Evolutionary conservation across 495 filamentous ascomycete species (phyloP).

Genomic region (Podospora pseudopauciseta): DNA sequence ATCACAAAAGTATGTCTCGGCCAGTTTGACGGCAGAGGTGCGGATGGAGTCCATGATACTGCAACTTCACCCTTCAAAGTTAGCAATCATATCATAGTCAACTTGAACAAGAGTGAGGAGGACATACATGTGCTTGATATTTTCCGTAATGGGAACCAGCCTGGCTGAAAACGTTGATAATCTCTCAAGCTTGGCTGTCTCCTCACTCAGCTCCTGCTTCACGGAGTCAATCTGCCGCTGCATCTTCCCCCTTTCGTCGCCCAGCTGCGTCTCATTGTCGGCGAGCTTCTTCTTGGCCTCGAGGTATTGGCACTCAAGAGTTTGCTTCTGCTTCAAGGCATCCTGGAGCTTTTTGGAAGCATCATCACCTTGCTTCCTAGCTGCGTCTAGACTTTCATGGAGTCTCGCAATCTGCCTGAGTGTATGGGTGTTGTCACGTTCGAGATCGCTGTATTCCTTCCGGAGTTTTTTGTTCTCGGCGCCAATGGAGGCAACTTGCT

Average conservation of each 20-base stretch:
- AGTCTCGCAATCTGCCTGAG: not conserved
- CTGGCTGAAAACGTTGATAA: not conserved
- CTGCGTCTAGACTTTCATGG: not conserved
- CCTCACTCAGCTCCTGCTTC: not conserved
- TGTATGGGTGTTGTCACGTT: not conserved
- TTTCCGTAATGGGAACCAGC: not conserved
- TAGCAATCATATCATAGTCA: not conserved
- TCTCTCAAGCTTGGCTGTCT: not conserved
- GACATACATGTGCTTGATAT: not conserved
- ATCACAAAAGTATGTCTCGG: not conserved
- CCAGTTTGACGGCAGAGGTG: constrained; percentile 9
- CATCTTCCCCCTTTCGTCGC: not conserved
- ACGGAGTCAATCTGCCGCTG: not conserved
- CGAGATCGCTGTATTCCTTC: not conserved
- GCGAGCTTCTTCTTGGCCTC: constrained; percentile 6
- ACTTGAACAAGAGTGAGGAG: not conserved
- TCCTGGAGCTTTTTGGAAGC: not conserved
- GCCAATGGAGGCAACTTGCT: not conserved
- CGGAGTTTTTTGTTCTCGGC: constrained; percentile 4
- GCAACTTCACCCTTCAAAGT: not conserved
- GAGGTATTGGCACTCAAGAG: not conserved
- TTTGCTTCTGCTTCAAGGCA: not conserved
- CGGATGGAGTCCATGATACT: constrained; percentile 10
- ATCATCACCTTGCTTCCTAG: not conserved
- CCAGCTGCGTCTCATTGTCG: not conserved